Conservation (phyloP, 495 filamentous ascomycete genomes). For the Annulohypoxylon bovei region DNA sequence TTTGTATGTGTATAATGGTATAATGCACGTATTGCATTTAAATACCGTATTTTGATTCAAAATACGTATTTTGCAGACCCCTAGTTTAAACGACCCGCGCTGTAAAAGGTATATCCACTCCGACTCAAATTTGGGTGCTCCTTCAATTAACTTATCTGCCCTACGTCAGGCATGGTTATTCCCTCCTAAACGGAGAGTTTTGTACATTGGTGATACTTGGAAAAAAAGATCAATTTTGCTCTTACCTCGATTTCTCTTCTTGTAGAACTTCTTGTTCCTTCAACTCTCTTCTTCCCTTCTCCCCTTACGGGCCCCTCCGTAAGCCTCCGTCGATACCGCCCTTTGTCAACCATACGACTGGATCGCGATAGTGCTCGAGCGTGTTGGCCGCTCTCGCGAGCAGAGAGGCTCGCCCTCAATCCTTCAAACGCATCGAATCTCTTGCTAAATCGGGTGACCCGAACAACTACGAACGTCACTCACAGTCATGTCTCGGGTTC, state of each 20-base stretch:
- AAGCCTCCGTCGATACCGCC: conserved; percentile 32
- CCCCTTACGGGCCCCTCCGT: conserved; percentile 18
- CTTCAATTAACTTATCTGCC: conserved; percentile 10
- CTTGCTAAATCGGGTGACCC: conserved; percentile 19
- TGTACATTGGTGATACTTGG: conserved; percentile 15
- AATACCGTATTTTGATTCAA: no score
- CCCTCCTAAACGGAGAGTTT: conserved; percentile 8
- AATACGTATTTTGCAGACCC: no score
- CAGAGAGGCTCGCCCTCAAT: conserved; percentile 41
- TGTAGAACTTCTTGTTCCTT: conserved; percentile 17
- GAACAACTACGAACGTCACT: conserved; percentile 51
- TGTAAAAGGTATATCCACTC: conserved; percentile 36
- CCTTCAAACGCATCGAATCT: conserved; percentile 12
- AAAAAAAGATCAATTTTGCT: conserved; percentile 7
- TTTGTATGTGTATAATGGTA: no score
- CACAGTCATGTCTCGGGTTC: conserved; percentile 61
- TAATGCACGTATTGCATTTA: no score
- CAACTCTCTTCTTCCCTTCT: not conserved
- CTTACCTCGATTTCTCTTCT: not conserved
- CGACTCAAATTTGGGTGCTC: conserved; percentile 24
- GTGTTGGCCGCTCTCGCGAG: conserved; percentile 28
- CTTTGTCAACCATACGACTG: conserved; percentile 36
- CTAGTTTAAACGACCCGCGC: conserved; percentile 38
- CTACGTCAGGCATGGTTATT: conserved; percentile 11
- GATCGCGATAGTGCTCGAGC: conserved; percentile 36